Evolutionary conservation across 495 filamentous ascomycete species (phyloP), one percentile per base, ranked within the genome.

Genomic region (Penicillium angulare): DNA sequence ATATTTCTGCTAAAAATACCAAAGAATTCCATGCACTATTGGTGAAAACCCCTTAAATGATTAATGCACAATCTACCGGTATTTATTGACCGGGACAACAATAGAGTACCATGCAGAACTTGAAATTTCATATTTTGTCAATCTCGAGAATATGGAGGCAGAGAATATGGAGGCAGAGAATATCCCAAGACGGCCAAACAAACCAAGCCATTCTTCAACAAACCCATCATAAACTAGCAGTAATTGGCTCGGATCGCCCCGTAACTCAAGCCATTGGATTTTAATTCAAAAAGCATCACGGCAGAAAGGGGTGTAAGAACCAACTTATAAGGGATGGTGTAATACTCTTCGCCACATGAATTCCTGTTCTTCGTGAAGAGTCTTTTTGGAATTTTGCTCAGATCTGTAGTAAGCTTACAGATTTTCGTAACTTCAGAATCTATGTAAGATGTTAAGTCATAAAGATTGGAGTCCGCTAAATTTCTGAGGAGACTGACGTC

Each of bases 201-300:
- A n/a, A n/a, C n/a, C n/a, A n/a, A n/a, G n/a, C n/a, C n/a, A n/a
- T n/a, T n/a, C n/a, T n/a, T n/a, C n/a, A n/a, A n/a, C n/a, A 31
- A 31, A 31, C 27, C 8, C 5, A 31, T 2, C 8, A 7, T 12
- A 31, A 27, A 31, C 26, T 49, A 49, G 5, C 47, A 58, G 31
- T 63, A 65, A 10, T 44, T 24, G 5, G 52, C 50, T 35, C 41
- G 42, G 0, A 61, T 42, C 0, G 15, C 48, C 1, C 64, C 61
- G 18, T 68, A 71, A 1, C 56, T 52, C 1, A 57, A 47, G 0
- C 55, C 55, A 18, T 71, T 65, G 20, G 69, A 65, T 17, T 66
- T 41, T 3, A 65, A 35, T 3, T 68, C 51, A 18, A 69, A 66
- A 3, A 63, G 6, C 32, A 69, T 22, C 0, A 59, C 61, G 0